These are phyloP conservation scores for Trichopus zeylanicus DNA, from an alignment of 116 monocot species.

Conservation along the genomic window DNA sequence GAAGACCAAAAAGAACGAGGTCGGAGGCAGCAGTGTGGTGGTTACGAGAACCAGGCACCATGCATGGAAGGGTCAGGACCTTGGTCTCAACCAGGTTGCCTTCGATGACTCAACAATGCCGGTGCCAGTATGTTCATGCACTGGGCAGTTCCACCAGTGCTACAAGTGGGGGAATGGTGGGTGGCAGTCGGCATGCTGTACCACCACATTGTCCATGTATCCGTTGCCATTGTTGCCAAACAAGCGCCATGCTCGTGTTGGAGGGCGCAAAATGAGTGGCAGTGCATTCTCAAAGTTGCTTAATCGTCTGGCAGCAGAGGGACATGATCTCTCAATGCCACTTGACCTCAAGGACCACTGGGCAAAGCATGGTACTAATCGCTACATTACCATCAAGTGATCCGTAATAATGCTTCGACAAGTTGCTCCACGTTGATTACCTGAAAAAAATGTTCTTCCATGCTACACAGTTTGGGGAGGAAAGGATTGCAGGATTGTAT, in stretches of 20 bases:
- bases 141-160: conserved; percentile 56
- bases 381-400: conserved; percentile 75
- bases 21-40: conserved; percentile 4
- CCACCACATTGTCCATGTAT: conserved; percentile 62
- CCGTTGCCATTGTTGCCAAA: conserved; percentile 67
- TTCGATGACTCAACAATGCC: conserved; percentile 70
- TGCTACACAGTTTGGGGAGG: too few species aligned
- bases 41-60: conserved; percentile 17
- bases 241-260: conserved; percentile 54
- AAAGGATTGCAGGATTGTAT: too few species aligned
- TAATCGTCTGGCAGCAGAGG: conserved; percentile 54
- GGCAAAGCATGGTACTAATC: conserved; percentile 81
- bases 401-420: background rate
- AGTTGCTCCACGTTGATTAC: too few species aligned
- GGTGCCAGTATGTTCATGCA: conserved; percentile 64
- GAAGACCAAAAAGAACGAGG: conserved; percentile 14
- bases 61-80: conserved; percentile 50
- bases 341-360: conserved; percentile 77
- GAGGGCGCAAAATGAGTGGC: conserved; percentile 82
- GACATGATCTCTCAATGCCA: conserved; percentile 43
- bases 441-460: too few species aligned
- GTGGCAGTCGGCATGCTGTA: conserved; percentile 82
- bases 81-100: conserved; percentile 40
- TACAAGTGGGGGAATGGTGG: conserved; percentile 88
- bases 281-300: conserved; percentile 59